Conservation (phyloP, 2,329 filamentous ascomycete genomes). For the Leptographium lundbergii region DNA sequence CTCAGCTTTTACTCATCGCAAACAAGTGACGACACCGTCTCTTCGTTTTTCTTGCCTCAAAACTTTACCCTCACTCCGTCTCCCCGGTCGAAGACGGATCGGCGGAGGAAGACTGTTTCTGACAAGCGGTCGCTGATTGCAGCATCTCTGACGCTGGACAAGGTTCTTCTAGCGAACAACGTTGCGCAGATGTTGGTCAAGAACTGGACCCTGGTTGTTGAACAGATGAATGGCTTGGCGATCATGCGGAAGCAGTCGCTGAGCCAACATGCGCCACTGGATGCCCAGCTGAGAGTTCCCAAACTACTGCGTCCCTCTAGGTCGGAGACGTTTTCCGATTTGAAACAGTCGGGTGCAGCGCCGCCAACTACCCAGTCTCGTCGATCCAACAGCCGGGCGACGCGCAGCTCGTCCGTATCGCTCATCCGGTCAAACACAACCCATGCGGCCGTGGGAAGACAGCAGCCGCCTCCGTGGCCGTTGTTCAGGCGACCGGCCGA, state of each 20-base stretch:
- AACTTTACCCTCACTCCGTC: slow-evolving; percentile 25
- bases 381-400: slow-evolving; percentile 4
- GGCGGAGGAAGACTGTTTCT: slow-evolving; percentile 6
- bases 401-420: slow-evolving; percentile 8
- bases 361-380: not conserved
- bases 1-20: slow-evolving; percentile 36
- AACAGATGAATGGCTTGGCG: slow-evolving; percentile 41
- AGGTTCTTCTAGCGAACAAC: slow-evolving; percentile 42
- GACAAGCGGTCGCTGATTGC: slow-evolving; percentile 10
- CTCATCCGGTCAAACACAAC: not conserved
- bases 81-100: slow-evolving; percentile 23
- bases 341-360: not conserved
- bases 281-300: not conserved
- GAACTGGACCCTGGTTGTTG: slow-evolving; percentile 52
- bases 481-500: not conserved
- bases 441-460: not conserved
- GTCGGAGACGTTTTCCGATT: slow-evolving; percentile 9
- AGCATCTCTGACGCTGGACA: slow-evolving; percentile 32
- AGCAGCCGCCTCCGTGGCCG: not conserved
- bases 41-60: not conserved
- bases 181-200: slow-evolving; percentile 54
- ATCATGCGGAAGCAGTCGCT: slow-evolving; percentile 15
- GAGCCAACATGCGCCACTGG: not conserved
- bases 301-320: slow-evolving; percentile 7
- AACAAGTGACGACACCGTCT: slow-evolving; percentile 27